These are phyloP conservation scores for Xylaria scruposa DNA, from an alignment of 495 filamentous ascomycete genomes.

Conservation along the genomic window DNA sequence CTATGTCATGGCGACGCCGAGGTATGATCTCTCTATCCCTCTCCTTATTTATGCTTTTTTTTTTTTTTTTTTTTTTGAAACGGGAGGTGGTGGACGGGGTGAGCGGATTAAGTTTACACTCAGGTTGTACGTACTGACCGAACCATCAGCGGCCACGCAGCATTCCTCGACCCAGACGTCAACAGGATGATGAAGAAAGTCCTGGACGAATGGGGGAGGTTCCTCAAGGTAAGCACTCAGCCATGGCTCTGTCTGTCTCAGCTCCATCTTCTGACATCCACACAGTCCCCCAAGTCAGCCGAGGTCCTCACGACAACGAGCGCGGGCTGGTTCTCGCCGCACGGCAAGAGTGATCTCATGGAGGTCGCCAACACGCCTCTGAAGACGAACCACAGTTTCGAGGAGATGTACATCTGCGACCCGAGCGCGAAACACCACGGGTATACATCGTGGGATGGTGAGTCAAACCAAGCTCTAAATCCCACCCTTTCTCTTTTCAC, in stretches of 20 bases:
- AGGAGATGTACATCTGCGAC: slow-evolving; percentile 61
- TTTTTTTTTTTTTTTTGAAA: neutral
- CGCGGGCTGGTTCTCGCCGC: slow-evolving; percentile 68
- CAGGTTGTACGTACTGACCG: slow-evolving; percentile 50
- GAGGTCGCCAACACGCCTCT: slow-evolving; percentile 54
- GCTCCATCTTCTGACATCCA: neutral
- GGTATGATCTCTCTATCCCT: slow-evolving; percentile 37
- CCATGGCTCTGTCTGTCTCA: too few relatives aligned
- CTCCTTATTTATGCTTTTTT: neutral
- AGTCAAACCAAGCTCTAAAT: slow-evolving; percentile 7
- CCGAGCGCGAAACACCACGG: slow-evolving; percentile 59
- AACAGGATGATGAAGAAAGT: slow-evolving; percentile 73
- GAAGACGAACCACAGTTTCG: slow-evolving; percentile 54
- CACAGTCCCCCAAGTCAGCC: slow-evolving; percentile 60
- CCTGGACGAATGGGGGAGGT: slow-evolving; percentile 71
- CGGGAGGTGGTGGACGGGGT: neutral
- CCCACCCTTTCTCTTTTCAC: neutral
- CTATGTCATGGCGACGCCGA: slow-evolving; percentile 75
- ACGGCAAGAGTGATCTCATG: slow-evolving; percentile 52
- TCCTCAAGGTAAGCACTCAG: slow-evolving; percentile 48
- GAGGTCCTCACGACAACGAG: slow-evolving; percentile 58
- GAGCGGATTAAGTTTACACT: neutral
- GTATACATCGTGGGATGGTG: slow-evolving; percentile 73
- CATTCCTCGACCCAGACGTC: slow-evolving; percentile 70
- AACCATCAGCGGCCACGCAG: slow-evolving; percentile 63